Conservation (phyloP, 1,284 basidiomycete species). For the Schizopora paradoxa region DNA sequence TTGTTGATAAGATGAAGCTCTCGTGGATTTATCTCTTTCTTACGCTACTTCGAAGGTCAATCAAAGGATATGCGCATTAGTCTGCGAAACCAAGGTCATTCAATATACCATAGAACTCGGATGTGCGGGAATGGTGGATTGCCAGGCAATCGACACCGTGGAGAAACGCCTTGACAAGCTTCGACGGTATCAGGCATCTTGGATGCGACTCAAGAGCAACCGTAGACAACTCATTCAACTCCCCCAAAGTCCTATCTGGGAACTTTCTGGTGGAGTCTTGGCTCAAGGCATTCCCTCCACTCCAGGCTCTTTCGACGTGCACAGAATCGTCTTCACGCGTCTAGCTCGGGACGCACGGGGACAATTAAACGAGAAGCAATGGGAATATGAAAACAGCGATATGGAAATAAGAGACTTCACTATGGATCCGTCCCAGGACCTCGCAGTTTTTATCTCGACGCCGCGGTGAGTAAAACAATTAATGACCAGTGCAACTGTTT, state of each 20-base stretch:
- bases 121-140: constrained; percentile 41
- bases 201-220: constrained; percentile 41
- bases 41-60: constrained; percentile 37
- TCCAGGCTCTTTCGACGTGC: constrained; percentile 34
- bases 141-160: constrained; percentile 20
- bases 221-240: constrained; percentile 34
- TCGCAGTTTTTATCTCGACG: constrained; percentile 42
- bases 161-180: constrained; percentile 39
- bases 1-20: neutral
- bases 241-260: constrained; percentile 36
- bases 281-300: constrained; percentile 35
- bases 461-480: neutral
- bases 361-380: constrained; percentile 32
- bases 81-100: constrained; percentile 34
- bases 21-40: neutral
- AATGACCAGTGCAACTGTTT: neutral
- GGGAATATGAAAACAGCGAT: constrained; percentile 39
- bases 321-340: constrained; percentile 14
- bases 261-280: constrained; percentile 56
- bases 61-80: constrained; percentile 32
- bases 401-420: constrained; percentile 49
- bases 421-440: constrained; percentile 58
- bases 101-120: constrained; percentile 53
- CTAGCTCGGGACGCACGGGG: constrained; percentile 15
- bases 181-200: constrained; percentile 39